Conservation (phyloP, 805 yeast species). For the Phaffomyces thermotolerans region DNA sequence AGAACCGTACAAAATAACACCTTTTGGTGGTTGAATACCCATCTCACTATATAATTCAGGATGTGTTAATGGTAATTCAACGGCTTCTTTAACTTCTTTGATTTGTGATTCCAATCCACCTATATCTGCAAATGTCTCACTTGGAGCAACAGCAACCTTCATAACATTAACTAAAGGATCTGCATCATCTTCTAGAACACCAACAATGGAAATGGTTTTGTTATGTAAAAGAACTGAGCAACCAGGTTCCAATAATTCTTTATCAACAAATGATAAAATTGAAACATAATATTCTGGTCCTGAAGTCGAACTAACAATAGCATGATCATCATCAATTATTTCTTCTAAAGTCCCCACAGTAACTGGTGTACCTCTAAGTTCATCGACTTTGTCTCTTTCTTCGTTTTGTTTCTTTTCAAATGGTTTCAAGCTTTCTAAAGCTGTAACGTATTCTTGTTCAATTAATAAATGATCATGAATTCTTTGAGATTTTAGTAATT, state of each 20-base stretch:
- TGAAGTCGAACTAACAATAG: constrained; percentile 90
- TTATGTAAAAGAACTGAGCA: constrained; percentile 93
- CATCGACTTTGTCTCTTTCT: constrained; percentile 92
- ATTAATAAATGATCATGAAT: constrained; percentile 91
- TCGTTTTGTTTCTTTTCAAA: constrained; percentile 95
- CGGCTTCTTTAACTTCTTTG: constrained; percentile 96
- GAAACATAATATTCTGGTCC: constrained; percentile 98
- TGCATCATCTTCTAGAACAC: constrained; percentile 95
- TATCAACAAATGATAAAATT: constrained; percentile 92
- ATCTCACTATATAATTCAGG: constrained; percentile 96
- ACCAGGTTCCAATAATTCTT: constrained; percentile 92
- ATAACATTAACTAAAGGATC: constrained; percentile 97
- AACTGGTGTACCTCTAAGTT: constrained; percentile 93
- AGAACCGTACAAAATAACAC: constrained; percentile 94
- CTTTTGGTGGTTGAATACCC: constrained; percentile 98
- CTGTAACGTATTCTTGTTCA: constrained; percentile 93
- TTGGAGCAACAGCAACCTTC: constrained; percentile 97
- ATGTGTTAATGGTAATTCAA: constrained; percentile 90
- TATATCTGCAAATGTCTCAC: constrained; percentile 92
- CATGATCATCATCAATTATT: constrained; percentile 97
- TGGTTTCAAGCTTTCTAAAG: constrained; percentile 91
- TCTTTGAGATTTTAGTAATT: constrained; percentile 86
- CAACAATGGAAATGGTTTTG: constrained; percentile 93
- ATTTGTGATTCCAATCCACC: constrained; percentile 96
- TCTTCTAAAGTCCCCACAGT: constrained; percentile 95